Base-by-base conservation (phyloP, 805 yeast species). In the Yarrowia sp. region DNA sequence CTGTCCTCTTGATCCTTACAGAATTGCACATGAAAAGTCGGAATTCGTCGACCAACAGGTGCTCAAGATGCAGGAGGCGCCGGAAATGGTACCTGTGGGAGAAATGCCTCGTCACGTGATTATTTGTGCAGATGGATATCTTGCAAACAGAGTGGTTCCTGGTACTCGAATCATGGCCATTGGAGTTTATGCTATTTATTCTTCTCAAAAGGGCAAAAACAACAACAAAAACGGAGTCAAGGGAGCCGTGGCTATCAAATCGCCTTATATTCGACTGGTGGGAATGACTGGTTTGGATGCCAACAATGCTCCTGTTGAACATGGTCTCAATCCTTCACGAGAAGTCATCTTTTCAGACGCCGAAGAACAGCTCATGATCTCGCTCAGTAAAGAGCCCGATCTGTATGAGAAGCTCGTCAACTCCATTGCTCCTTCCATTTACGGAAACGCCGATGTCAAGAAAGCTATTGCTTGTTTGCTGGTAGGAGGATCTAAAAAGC, bases 51-150 rank as follows among this genome's bases (percentile, higher is more conserved):
- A 95, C 77, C 98, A 96, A 74, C 99, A 95, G 77, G 86, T 88
- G 35, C 81, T 95, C 72, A 95, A 95, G 75, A 81, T 95, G 65
- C 99, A 95, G 76, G 99, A 95, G 75, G 82, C 95, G n/a, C 98
- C 98, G 11, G 99, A 95, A 75, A 90, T 90, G 87, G 98, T 95
- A 1, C 99, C 99, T 1, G 96, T 95, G 33, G 99, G 99, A 69
- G 99, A 95, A 78, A 88, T 95, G 91, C 99, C 99, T 8, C 85
- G 99, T 70, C 96, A 95, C 72, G 87, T 95, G 44, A 73, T 90
- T 66, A 80, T 95, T 68, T 89, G 95, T 47, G 90, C 91, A 38
- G 98, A 95, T 75, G 83, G 99, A 67, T 90, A 89, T 71, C 79
- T 95, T 73, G 88, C 97, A 32, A 95, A 95, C 77, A 86, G 84